phyloP scores from a whole-genome alignment of 495 filamentous ascomycete species.

The Aspergillus hancockii region DNA sequence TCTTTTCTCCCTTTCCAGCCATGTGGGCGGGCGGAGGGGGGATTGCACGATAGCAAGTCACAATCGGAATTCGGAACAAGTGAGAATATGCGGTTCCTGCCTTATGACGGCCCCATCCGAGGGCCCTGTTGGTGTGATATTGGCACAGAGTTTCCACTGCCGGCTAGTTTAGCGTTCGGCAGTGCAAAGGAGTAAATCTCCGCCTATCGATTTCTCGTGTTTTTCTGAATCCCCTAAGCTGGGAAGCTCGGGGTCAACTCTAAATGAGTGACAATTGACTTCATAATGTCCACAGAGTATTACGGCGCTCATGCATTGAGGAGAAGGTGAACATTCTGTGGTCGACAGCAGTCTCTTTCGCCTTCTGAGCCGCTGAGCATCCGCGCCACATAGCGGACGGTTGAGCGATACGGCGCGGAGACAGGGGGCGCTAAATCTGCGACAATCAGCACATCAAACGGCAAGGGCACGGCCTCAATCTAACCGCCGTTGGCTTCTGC shows the following conservation, averaged over 20 bases:
- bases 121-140: constrained; percentile 24
- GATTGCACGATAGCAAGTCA: neutral
- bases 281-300: constrained; percentile 12
- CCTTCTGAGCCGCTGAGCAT: constrained; percentile 24
- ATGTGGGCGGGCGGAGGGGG: neutral
- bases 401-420: constrained; percentile 31
- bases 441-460: constrained; percentile 26
- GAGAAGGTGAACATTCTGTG: constrained; percentile 10
- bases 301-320: constrained; percentile 15
- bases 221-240: constrained; percentile 14
- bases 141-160: constrained; percentile 17
- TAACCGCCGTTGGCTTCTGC: constrained; percentile 40
- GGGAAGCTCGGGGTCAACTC: constrained; percentile 10
- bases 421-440: constrained; percentile 37
- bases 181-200: constrained; percentile 18
- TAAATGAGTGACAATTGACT: constrained; percentile 10
- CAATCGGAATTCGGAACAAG: neutral
- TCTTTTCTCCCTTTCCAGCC: constrained; percentile 1
- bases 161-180: constrained; percentile 21
- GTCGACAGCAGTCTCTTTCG: constrained; percentile 8
- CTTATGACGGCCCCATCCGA: constrained; percentile 6
- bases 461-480: constrained; percentile 16
- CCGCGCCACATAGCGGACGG: constrained; percentile 20
- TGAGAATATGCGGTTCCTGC: neutral
- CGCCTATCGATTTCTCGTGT: constrained; percentile 24